Conservation (phyloP, 2,329 filamentous ascomycete species). For the Coccinonectria pachysandricola region DNA sequence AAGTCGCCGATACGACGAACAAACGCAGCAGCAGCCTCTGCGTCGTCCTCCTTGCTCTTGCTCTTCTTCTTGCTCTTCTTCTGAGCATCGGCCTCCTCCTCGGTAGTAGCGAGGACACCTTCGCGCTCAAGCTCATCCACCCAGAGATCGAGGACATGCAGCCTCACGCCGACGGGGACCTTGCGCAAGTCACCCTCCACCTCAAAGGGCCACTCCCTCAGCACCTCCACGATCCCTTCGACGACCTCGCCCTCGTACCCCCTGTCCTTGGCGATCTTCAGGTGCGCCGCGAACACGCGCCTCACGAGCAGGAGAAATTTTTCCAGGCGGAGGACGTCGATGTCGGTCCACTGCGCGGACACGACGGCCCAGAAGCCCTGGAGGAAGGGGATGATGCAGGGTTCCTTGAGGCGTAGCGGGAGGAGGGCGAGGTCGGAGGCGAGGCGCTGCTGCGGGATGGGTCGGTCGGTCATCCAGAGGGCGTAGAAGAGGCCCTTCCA, state of each 20-base stretch:
- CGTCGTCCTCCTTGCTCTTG: too few species aligned
- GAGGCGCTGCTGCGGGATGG: conserved; percentile 76
- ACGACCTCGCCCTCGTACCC: conserved; percentile 22
- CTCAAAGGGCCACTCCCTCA: conserved; percentile 25
- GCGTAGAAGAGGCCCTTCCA: conserved; percentile 94
- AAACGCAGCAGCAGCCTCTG: conserved; percentile 39
- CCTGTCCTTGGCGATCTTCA: conserved; percentile 35
- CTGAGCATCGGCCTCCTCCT: too few species aligned
- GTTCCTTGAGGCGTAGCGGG: conserved; percentile 41
- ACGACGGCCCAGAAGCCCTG: conserved; percentile 64
- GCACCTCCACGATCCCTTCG: conserved; percentile 17
- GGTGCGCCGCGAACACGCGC: conserved; percentile 63
- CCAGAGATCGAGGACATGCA: conserved; percentile 86
- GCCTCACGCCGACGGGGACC: conserved; percentile 72
- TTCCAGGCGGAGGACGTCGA: conserved; percentile 73
- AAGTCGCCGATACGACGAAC: conserved; percentile 42
- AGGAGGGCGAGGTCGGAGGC: conserved; percentile 67
- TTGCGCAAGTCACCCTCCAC: conserved; percentile 34
- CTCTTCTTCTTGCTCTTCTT: too few species aligned
- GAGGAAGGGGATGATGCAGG: conserved; percentile 37
- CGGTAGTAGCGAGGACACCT: conserved; percentile 34
- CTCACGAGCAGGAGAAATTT: conserved; percentile 86
- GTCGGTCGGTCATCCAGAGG: conserved; percentile 88
- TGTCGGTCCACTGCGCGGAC: conserved; percentile 58
- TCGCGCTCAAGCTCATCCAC: conserved; percentile 77